Conservation (phyloP, 345 rosid species). For the Bruguiera parviflora region DNA sequence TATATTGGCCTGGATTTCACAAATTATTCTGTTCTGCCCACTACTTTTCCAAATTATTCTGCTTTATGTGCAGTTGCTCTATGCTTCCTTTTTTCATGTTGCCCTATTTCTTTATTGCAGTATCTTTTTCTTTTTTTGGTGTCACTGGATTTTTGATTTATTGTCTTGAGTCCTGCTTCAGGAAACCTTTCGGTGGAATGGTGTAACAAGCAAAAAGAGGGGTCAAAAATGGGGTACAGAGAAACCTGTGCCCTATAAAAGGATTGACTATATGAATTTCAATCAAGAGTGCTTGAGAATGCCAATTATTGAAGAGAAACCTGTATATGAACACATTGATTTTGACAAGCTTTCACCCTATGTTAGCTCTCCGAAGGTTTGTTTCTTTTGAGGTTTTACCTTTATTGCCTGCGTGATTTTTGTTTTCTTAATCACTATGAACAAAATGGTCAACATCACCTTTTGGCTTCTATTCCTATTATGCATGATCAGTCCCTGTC, state of each 20-base stretch:
- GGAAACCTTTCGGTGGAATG: slow-evolving; percentile 76
- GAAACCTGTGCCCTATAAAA: slow-evolving; percentile 34
- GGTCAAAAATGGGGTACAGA: slow-evolving; percentile 96
- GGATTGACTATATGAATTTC: slow-evolving; percentile 29
- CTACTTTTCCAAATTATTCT: too few relatives aligned
- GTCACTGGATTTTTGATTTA: not conserved
- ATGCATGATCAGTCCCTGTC: not conserved
- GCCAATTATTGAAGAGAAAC: slow-evolving; percentile 33
- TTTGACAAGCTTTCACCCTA: slow-evolving; percentile 64
- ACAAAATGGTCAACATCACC: too few relatives aligned
- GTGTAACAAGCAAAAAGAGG: slow-evolving; percentile 80
- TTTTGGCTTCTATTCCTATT: too few relatives aligned
- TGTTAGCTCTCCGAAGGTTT: slow-evolving; percentile 62
- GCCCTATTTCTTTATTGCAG: too few relatives aligned
- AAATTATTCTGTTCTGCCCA: too few relatives aligned
- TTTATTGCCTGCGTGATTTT: too few relatives aligned
- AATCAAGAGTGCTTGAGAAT: slow-evolving; percentile 38
- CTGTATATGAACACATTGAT: slow-evolving; percentile 33
- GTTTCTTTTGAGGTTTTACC: slow-evolving; percentile 16
- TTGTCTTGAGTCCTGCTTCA: slow-evolving; percentile 28
- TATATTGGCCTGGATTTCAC: too few relatives aligned
- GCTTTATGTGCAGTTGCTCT: too few relatives aligned
- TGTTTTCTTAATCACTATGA: too few relatives aligned
- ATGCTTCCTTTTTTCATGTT: too few relatives aligned
- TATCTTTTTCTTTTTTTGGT: not conserved